Evolutionary conservation across 768 basidiomycete species (phyloP), one percentile per base, ranked within the genome.

Genomic region (Leucocoprinus sp.): DNA sequence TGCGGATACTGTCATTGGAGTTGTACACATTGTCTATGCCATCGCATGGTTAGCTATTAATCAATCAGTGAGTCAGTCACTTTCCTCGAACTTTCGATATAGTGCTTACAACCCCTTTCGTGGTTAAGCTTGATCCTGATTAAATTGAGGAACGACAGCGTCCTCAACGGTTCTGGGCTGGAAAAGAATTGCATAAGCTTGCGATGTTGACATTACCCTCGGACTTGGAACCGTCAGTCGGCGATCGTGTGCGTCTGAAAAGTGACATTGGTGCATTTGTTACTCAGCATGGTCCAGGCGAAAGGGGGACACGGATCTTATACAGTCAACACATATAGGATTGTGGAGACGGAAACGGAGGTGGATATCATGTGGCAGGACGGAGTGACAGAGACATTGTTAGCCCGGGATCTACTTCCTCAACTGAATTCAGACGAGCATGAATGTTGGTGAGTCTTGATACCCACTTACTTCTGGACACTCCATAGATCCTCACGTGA

Each of bases 371-470:
- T 93, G 8, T 97, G 93, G 93, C 93, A 96, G 67, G 82, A 90
- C 58, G 92, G 91, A 18, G 72, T 68, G 15, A 66, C 61, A 39
- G 85, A 91, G 62, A 72, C 66, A 2, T 44, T 84, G 29, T 70
- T 64, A 36, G 74, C 88, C 18, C 75, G 70, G 8, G 72, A 80
- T 17, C 64, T 93, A 15, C 79, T 93, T 34, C 91, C 90, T 2
- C 85, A 93, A 58, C 60, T 84, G 42, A 89, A 89, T 50, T 77
- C 90, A 8, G 93, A 95, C 60, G 93, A 96, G 63, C 89, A 87
- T 59, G 93, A 91, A 59, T 89, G 83, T 60, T 93, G 87, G 86
- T 87, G 53, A 55, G 82, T 61, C 34, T 14, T 14, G 3, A 5
- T 29, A 24, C n/a, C 27, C 5, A 39, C 3, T 3, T 39, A 26